These are phyloP conservation scores for Drosera spatulata DNA, from an alignment of 179 eudicot genomes.

Conservation along the genomic window DNA sequence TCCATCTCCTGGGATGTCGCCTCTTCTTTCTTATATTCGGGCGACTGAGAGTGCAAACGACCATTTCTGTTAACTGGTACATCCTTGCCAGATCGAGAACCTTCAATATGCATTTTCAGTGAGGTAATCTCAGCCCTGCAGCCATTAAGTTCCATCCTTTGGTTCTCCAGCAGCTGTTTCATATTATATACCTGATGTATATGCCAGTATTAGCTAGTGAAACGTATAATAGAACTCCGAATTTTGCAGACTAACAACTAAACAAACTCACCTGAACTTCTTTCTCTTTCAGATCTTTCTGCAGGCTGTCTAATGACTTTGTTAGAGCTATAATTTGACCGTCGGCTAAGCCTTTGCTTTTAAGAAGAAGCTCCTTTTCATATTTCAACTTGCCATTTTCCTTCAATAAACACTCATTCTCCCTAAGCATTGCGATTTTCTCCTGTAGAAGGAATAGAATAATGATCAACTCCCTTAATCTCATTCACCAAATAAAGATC, in stretches of 20 bases:
- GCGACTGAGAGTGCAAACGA: slow-evolving; percentile 21
- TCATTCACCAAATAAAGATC: slow-evolving; percentile 10
- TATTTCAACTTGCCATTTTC: slow-evolving; percentile 46
- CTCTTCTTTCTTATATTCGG: slow-evolving; percentile 39
- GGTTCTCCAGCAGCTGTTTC: slow-evolving; percentile 59
- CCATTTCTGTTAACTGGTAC: slow-evolving; percentile 23
- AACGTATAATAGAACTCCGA: neutral
- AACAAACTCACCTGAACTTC: slow-evolving; percentile 41
- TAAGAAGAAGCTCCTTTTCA: slow-evolving; percentile 44
- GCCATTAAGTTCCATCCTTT: slow-evolving; percentile 74
- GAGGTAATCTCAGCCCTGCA: slow-evolving; percentile 95
- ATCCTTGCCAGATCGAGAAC: slow-evolving; percentile 38
- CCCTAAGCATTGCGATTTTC: slow-evolving; percentile 74
- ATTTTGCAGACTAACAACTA: neutral
- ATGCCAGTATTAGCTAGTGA: slow-evolving; percentile 8
- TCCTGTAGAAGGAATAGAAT: slow-evolving; percentile 52
- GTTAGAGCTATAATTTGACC: slow-evolving; percentile 62
- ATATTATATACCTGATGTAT: slow-evolving; percentile 50
- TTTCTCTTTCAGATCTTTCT: slow-evolving; percentile 83
- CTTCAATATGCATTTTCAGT: slow-evolving; percentile 89
- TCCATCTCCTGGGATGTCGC: slow-evolving; percentile 29
- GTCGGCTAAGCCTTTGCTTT: slow-evolving; percentile 66
- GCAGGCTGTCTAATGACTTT: slow-evolving; percentile 65
- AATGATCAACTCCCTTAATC: too few species aligned
- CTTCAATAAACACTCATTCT: slow-evolving; percentile 57